Evolutionary conservation across 73 alveolate species (phyloP), one percentile per base, ranked within the genome.

Genomic region (Diophrys sp.): DNA sequence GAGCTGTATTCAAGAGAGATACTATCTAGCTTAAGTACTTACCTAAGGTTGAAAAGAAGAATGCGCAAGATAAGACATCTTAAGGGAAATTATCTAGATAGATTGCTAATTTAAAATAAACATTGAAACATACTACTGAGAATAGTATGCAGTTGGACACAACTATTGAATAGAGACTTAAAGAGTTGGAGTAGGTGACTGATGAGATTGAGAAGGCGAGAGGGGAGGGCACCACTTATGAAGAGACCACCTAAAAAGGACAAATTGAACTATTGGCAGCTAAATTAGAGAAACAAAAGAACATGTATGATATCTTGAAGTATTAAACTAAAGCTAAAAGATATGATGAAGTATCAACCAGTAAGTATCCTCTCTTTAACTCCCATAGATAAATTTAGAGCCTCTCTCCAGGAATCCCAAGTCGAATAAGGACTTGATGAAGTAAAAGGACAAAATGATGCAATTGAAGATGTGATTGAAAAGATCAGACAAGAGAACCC

Each of bases 1-100:
- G 99, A 83, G 96, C 98, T 25, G 99, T 96, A 1, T 95, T 86
- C 83, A 95, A 96, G 83, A 95, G 99, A 87, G 98, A 95, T 78
- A 95, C 98, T 67, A 96, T 96, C 31, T 93, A 96, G 81, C 88
- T 96, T 27, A 95, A 96, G 82, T 96, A 96, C 77, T 87, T 87
- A 69, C 95, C 95, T 26, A 91, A 91, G 83, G 98, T 87, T 23
- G 95, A 93, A 70, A 90, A 88, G 69, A 83, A 86, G 67, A 87
- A 89, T 74, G 91, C 93, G 24, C 78, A 81, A 31, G 81, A 89
- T 30, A 87, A 77, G 73, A 67, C 83, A 66, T 89, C 87, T 62
- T 80, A 67, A 75, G 96, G 96, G 25, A 83, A 83, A 44, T 83
- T 91, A 1, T 87, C 93, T 25, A 79, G 94, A 73, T 80, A 93